phyloP scores from a whole-genome alignment of 306 rosid species.

The Casuarina cunninghamiana region DNA sequence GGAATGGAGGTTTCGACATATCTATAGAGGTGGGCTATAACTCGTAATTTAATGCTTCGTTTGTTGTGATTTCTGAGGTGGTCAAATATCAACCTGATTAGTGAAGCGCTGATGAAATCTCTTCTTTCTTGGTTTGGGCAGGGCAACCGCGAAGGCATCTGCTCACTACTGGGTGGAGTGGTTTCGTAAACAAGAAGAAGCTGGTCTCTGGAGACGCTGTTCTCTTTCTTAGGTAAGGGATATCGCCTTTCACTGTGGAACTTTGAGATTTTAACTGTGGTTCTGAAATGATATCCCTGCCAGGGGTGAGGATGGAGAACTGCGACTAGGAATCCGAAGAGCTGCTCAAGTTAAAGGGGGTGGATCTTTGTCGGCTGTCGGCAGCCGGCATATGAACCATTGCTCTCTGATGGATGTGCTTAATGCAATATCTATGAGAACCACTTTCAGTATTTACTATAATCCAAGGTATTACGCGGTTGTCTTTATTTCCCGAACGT shows the following conservation, averaged over 20 bases:
- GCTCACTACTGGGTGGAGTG: slow-evolving; percentile 99
- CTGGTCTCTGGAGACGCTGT: slow-evolving; percentile 98
- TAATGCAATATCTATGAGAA: slow-evolving; percentile 58
- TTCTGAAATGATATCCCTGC: slow-evolving; percentile 7
- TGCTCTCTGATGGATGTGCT: slow-evolving; percentile 58
- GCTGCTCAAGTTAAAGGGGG: slow-evolving; percentile 75
- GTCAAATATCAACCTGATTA: slow-evolving; percentile 2
- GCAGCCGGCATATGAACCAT: slow-evolving; percentile 56
- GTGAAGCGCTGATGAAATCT: not conserved
- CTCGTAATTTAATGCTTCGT: not conserved
- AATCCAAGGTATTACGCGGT: slow-evolving; percentile 73
- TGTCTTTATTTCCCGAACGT: not conserved
- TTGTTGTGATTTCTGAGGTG: not conserved
- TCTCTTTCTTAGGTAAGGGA: slow-evolving; percentile 76
- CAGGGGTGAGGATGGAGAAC: slow-evolving; percentile 90
- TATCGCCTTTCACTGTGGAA: not conserved
- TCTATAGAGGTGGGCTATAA: slow-evolving; percentile 66
- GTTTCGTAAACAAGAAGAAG: slow-evolving; percentile 96
- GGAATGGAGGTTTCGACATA: slow-evolving; percentile 95
- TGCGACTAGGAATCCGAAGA: slow-evolving; percentile 89
- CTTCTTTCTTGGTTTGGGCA: slow-evolving; percentile 32
- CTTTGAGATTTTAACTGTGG: not conserved
- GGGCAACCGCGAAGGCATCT: slow-evolving; percentile 99
- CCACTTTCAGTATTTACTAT: slow-evolving; percentile 67
- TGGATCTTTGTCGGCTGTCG: slow-evolving; percentile 42